Conservation (phyloP, 2,329 filamentous ascomycete species). For the Teratosphaeria viscida region DNA sequence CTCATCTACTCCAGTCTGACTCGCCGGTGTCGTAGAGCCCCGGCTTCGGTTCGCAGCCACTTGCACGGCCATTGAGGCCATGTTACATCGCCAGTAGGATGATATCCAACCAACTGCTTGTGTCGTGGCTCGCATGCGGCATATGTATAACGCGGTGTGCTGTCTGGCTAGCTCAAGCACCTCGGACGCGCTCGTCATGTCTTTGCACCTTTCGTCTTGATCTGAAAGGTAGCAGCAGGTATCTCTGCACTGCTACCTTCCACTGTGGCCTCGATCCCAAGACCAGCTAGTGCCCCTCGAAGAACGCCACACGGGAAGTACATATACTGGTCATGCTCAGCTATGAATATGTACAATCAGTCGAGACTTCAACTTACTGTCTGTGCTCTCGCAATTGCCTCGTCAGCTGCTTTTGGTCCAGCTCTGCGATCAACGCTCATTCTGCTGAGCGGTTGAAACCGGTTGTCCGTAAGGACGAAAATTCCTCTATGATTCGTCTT, state of each 20-base stretch:
- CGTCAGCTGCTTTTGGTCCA: constrained; percentile 21
- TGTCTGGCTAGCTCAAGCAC: not conserved
- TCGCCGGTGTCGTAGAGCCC: no score
- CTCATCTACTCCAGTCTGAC: no score
- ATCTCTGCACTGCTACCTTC: constrained; percentile 83
- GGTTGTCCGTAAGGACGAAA: constrained; percentile 88
- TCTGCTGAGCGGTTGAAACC: constrained; percentile 75
- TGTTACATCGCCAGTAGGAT: no score
- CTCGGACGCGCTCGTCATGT: constrained; percentile 33
- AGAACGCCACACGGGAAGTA: constrained; percentile 95
- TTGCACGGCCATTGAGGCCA: no score
- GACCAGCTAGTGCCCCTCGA: constrained; percentile 76
- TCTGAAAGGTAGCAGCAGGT: constrained; percentile 86
- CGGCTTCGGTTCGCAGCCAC: no score
- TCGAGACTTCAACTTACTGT: constrained; percentile 47
- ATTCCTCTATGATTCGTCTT: constrained; percentile 97
- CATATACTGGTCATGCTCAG: constrained; percentile 53
- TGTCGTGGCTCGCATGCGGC: not conserved
- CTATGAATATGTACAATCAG: not conserved
- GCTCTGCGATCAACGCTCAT: constrained; percentile 64
- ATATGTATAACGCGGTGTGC: not conserved
- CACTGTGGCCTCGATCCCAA: constrained; percentile 85
- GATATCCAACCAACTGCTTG: no score
- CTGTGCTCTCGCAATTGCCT: constrained; percentile 59
- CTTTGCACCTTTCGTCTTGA: constrained; percentile 69